Conservation (phyloP, 495 filamentous ascomycete genomes). For the Penicillium lividum region DNA sequence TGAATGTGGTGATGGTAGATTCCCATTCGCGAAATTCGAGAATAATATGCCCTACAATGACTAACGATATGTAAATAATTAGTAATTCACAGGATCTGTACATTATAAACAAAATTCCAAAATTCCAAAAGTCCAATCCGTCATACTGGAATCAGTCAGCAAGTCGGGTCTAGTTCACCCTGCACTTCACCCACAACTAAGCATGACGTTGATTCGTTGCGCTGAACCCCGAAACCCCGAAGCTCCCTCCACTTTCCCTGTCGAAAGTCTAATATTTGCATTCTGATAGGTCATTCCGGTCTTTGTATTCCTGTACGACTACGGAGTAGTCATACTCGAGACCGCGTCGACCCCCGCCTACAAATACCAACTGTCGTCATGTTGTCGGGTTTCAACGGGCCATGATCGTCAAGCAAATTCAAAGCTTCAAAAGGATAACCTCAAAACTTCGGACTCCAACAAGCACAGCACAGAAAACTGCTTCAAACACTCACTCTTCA, state of each 20-base stretch:
- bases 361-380: background rate
- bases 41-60: background rate
- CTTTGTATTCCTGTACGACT: slow-evolving; percentile 1
- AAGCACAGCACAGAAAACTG: background rate
- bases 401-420: background rate
- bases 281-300: slow-evolving; percentile 19
- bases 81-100: too few species aligned
- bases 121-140: background rate
- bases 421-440: background rate
- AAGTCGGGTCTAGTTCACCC: slow-evolving; percentile 16
- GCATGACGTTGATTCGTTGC: slow-evolving; percentile 23
- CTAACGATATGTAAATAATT: too few species aligned
- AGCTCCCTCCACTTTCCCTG: slow-evolving; percentile 10
- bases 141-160: slow-evolving; percentile 13
- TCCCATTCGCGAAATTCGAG: too few species aligned
- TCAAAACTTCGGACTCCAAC: background rate
- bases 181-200: background rate
- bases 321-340: background rate
- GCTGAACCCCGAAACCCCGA: slow-evolving; percentile 18
- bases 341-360: background rate
- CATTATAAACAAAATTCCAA: background rate
- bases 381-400: background rate
- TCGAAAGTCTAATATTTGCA: slow-evolving; percentile 1
- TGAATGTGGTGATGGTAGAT: too few species aligned
- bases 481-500: background rate